phyloP scores from a whole-genome alignment of 1,284 basidiomycete species.

The Cutaneotrichosporon sp. region DNA sequence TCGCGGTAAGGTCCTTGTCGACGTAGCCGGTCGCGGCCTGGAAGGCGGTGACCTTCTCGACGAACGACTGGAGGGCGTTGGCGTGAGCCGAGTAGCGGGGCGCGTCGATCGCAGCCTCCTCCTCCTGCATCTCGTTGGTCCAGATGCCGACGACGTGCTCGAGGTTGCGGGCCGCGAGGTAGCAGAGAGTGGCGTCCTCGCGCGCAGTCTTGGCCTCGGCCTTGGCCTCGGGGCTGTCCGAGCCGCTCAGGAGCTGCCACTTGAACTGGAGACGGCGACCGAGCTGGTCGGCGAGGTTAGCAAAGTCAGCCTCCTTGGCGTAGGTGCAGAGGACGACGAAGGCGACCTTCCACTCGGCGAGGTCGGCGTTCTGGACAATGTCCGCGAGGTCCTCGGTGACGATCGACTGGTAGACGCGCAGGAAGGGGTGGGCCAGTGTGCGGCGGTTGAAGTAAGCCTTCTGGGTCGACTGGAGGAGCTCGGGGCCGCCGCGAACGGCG shows the following conservation, averaged over 20 bases:
- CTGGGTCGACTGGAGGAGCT: slow-evolving; percentile 86
- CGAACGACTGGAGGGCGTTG: slow-evolving; percentile 85
- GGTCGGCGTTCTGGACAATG: slow-evolving; percentile 92
- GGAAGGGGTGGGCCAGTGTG: slow-evolving; percentile 76
- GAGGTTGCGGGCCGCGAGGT: slow-evolving; percentile 84
- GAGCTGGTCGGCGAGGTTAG: slow-evolving; percentile 83
- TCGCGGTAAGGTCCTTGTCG: slow-evolving; percentile 68
- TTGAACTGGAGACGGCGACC: slow-evolving; percentile 88
- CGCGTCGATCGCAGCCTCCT: slow-evolving; percentile 61
- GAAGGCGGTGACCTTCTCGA: slow-evolving; percentile 97
- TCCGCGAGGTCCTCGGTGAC: slow-evolving; percentile 89
- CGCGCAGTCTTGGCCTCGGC: slow-evolving; percentile 63
- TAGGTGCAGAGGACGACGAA: slow-evolving; percentile 98
- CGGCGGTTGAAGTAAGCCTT: slow-evolving; percentile 89
- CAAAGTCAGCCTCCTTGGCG: slow-evolving; percentile 81
- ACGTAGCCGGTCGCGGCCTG: slow-evolving; percentile 83
- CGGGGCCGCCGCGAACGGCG: slow-evolving; percentile 85
- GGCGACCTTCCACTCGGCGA: slow-evolving; percentile 94
- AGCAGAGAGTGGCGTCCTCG: slow-evolving; percentile 89
- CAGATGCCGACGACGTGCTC: slow-evolving; percentile 91
- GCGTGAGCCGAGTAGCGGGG: slow-evolving; percentile 84
- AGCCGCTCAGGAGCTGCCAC: slow-evolving; percentile 63
- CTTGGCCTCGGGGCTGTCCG: slow-evolving; percentile 56
- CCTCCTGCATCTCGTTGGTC: slow-evolving; percentile 87
- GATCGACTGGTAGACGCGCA: slow-evolving; percentile 93